Conservation (phyloP, 306 rosid genomes). For the Rosa chinensis region DNA sequence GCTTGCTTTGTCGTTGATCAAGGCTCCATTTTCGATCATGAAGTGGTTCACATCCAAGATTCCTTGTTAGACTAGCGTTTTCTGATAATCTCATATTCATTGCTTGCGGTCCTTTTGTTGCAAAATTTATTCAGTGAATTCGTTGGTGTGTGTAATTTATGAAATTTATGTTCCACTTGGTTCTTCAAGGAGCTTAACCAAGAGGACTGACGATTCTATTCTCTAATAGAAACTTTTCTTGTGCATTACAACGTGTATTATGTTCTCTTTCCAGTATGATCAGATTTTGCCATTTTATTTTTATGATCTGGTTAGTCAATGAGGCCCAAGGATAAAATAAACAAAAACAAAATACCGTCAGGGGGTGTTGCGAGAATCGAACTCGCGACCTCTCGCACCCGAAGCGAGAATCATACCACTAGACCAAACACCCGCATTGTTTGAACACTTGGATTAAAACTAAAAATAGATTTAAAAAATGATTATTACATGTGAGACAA, state of each 20-base stretch:
- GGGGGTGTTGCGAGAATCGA: conserved; percentile 10
- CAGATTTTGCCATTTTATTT: no score
- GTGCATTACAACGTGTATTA: neutral
- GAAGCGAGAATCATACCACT: conserved; percentile 12
- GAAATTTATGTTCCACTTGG: neutral
- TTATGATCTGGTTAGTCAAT: no score
- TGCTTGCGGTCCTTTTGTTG: neutral
- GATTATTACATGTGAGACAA: no score
- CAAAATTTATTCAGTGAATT: neutral
- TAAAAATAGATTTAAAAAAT: neutral
- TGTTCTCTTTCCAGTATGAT: no score
- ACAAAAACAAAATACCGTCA: neutral
- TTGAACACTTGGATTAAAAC: neutral
- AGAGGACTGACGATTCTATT: neutral
- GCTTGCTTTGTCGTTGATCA: conserved; percentile 64
- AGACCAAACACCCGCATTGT: neutral
- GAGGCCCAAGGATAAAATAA: neutral
- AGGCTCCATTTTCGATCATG: conserved; percentile 74
- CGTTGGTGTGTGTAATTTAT: neutral
- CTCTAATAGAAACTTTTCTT: neutral
- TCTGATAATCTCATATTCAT: neutral
- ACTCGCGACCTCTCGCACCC: conserved; percentile 16
- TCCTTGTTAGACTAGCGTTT: conserved; percentile 52
- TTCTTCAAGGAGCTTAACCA: neutral
- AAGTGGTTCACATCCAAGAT: conserved; percentile 84